Evolutionary conservation across 805 yeast species (phyloP).

Genomic region (Candida maltosa): DNA sequence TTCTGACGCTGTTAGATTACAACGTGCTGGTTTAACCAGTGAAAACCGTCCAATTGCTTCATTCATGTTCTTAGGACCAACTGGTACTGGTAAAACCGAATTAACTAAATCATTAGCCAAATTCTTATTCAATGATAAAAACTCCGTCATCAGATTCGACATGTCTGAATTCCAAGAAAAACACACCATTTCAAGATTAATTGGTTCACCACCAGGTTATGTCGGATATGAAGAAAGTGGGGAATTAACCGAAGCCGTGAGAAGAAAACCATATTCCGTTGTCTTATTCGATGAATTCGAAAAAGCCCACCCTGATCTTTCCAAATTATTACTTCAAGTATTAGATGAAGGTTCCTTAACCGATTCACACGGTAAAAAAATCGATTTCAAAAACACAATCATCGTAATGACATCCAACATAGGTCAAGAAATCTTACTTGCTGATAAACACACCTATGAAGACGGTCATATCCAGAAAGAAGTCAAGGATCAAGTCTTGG

Average conservation of each 20-base stretch:
- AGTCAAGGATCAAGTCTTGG: conserved; percentile 58
- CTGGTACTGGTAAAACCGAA: conserved; percentile 98
- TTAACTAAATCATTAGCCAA: conserved; percentile 89
- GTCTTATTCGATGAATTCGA: conserved; percentile 94
- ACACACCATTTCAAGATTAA: conserved; percentile 83
- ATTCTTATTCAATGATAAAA: conserved; percentile 85
- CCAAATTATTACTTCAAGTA: conserved; percentile 85
- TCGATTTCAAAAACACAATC: conserved; percentile 91
- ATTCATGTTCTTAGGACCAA: conserved; percentile 95
- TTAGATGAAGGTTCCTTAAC: conserved; percentile 93
- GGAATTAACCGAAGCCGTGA: conserved; percentile 92
- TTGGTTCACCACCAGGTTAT: conserved; percentile 98
- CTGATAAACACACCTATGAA: conserved; percentile 57
- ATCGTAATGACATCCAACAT: conserved; percentile 96
- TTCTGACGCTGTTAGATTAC: conserved; percentile 91
- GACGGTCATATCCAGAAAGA: conserved; percentile 55
- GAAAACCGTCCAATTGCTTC: conserved; percentile 95
- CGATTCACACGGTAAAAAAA: conserved; percentile 91
- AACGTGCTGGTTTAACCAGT: conserved; percentile 93
- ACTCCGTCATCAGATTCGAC: conserved; percentile 85
- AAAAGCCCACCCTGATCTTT: conserved; percentile 94
- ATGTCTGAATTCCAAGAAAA: conserved; percentile 98
- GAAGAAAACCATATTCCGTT: conserved; percentile 92
- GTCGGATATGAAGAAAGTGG: conserved; percentile 96
- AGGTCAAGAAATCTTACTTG: conserved; percentile 84